A percentile compares a stretch with the other conserved stretches of the same genome.
phyloP scores from a whole-genome alignment of 257 asterid species.

The Solanum medicagineum region DNA sequence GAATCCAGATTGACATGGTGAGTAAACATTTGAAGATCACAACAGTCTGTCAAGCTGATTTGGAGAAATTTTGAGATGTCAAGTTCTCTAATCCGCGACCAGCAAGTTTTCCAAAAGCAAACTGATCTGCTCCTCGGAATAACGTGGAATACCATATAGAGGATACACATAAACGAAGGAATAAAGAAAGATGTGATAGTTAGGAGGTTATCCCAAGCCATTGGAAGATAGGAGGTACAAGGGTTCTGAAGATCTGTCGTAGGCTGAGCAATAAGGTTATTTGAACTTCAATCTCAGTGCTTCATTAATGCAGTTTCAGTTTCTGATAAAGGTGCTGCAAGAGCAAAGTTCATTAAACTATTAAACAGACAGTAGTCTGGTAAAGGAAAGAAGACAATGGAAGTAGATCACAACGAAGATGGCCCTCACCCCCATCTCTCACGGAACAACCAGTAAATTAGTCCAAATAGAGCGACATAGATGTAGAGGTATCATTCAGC shows the following conservation, averaged over 20 bases:
- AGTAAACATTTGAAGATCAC: background rate
- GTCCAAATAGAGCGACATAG: background rate
- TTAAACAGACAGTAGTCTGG: background rate
- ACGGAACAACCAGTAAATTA: background rate
- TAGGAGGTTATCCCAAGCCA: background rate
- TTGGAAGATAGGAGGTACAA: background rate
- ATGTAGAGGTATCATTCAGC: background rate
- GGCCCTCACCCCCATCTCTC: background rate
- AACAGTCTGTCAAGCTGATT: background rate
- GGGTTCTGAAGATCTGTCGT: background rate
- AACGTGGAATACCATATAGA: background rate
- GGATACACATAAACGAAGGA: background rate
- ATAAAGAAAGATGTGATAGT: background rate
- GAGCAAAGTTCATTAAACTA: background rate
- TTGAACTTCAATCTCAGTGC: conserved; percentile 28
- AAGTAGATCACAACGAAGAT: background rate
- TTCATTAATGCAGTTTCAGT: conserved; percentile 95
- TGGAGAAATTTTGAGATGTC: background rate
- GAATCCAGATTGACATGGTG: background rate
- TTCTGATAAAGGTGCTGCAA: conserved; percentile 96
- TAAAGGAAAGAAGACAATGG: background rate
- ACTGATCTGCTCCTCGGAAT: background rate
- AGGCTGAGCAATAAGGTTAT: conserved; percentile 1
- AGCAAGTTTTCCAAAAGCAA: no score
- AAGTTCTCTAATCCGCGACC: no score